Conservation (phyloP, 495 filamentous ascomycete species). For the Cenococcum geophilum region DNA sequence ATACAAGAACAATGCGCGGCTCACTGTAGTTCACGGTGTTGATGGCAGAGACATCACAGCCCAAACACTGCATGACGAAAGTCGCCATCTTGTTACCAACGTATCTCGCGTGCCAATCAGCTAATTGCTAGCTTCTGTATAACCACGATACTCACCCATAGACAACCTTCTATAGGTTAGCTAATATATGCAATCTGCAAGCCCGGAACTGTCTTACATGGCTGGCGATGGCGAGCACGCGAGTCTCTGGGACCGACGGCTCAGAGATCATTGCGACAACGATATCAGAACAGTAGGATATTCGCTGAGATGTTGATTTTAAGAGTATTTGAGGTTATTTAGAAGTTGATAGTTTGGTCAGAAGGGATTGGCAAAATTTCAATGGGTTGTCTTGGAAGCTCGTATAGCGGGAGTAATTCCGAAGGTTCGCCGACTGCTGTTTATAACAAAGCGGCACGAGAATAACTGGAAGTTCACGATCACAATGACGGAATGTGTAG, state of each 20-base stretch:
- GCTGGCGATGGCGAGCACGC: constrained; percentile 89
- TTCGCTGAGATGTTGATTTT: too few species aligned
- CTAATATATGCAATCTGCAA: neutral
- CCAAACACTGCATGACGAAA: constrained; percentile 85
- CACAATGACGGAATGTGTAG: too few species aligned
- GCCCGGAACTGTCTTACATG: constrained; percentile 64
- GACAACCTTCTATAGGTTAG: constrained; percentile 36
- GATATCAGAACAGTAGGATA: neutral
- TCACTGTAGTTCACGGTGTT: constrained; percentile 95
- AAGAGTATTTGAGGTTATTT: too few species aligned
- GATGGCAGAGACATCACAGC: constrained; percentile 85
- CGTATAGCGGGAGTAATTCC: too few species aligned
- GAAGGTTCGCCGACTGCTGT: too few species aligned
- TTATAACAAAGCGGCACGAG: too few species aligned
- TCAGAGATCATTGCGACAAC: constrained; percentile 35
- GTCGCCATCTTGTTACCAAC: constrained; percentile 95
- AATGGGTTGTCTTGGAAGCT: too few species aligned
- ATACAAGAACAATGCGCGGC: neutral
- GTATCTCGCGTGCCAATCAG: constrained; percentile 53
- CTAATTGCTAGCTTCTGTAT: constrained; percentile 43
- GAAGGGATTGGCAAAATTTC: neutral
- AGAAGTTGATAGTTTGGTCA: too few species aligned
- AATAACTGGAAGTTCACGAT: too few species aligned
- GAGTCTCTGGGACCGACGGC: constrained; percentile 63
- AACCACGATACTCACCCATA: constrained; percentile 36